Percentiles rank a stretch among this genome's conserved stretches.
phyloP scores from a whole-genome alignment of 805 yeast species.

The Metschnikowia amazonensis region DNA sequence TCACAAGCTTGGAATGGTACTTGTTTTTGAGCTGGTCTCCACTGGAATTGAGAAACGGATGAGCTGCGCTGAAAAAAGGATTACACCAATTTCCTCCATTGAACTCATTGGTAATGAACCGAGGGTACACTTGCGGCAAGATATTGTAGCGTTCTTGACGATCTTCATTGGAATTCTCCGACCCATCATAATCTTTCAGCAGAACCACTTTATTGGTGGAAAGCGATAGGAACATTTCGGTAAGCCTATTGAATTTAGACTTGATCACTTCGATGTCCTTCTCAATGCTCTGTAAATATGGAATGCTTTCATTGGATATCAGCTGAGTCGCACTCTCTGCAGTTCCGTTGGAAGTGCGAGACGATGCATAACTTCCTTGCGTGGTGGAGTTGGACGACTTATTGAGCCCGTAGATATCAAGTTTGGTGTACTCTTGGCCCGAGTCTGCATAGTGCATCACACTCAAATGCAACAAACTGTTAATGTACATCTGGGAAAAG shows the following conservation, averaged over 20 bases:
- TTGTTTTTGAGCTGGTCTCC: slow-evolving; percentile 42
- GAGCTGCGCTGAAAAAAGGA: slow-evolving; percentile 50
- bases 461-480: slow-evolving; percentile 58
- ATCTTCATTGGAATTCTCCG: slow-evolving; percentile 34
- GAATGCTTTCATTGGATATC: slow-evolving; percentile 12
- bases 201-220: slow-evolving; percentile 31
- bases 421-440: slow-evolving; percentile 27
- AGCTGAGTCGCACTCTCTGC: slow-evolving; percentile 4
- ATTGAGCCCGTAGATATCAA: slow-evolving; percentile 29
- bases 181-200: slow-evolving; percentile 34
- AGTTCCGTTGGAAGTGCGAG: slow-evolving; percentile 14
- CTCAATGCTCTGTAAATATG: slow-evolving; percentile 38
- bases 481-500: slow-evolving; percentile 60
- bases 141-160: slow-evolving; percentile 34
- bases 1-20: slow-evolving; percentile 42
- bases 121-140: slow-evolving; percentile 65
- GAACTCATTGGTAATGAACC: slow-evolving; percentile 61
- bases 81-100: slow-evolving; percentile 81
- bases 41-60: slow-evolving; percentile 36
- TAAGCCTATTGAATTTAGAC: slow-evolving; percentile 26
- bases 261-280: slow-evolving; percentile 37
- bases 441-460: slow-evolving; percentile 33
- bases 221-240: slow-evolving; percentile 29
- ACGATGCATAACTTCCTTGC: slow-evolving; percentile 9
- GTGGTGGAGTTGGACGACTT: slow-evolving; percentile 15